phyloP scores from a whole-genome alignment of 2,329 filamentous ascomycete species.

The Microcyclosporella mali region DNA sequence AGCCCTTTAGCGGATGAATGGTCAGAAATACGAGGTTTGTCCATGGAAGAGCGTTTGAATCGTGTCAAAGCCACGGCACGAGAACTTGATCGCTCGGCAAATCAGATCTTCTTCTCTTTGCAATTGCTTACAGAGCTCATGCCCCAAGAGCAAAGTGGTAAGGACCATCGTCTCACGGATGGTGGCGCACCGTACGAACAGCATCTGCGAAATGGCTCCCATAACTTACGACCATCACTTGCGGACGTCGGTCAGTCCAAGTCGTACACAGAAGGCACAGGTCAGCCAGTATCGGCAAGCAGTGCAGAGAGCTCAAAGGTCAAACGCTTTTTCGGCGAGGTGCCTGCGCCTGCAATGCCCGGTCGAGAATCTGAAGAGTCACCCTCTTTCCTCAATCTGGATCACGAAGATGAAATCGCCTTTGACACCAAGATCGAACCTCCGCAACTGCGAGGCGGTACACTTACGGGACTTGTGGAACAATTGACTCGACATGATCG shows the following conservation, averaged over 20 bases:
- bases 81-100: slow-evolving; percentile 78
- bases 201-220: slow-evolving; percentile 25
- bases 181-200: slow-evolving; percentile 28
- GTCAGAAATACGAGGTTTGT: slow-evolving; percentile 84
- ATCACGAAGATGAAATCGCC: slow-evolving; percentile 81
- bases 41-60: slow-evolving; percentile 77
- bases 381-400: slow-evolving; percentile 76
- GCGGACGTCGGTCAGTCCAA: slow-evolving; percentile 54
- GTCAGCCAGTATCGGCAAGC: slow-evolving; percentile 13
- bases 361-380: slow-evolving; percentile 61
- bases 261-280: slow-evolving; percentile 57
- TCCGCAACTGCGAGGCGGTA: slow-evolving; percentile 79
- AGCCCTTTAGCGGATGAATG: slow-evolving; percentile 91
- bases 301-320: slow-evolving; percentile 41
- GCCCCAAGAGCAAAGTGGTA: slow-evolving; percentile 44
- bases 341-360: slow-evolving; percentile 42
- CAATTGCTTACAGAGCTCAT: slow-evolving; percentile 82
- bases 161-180: slow-evolving; percentile 35
- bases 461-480: slow-evolving; percentile 81
- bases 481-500: slow-evolving; percentile 95
- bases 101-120: slow-evolving; percentile 80
- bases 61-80: slow-evolving; percentile 71
- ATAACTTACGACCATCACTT: slow-evolving; percentile 47
- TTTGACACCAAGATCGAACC: slow-evolving; percentile 78
- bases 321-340: slow-evolving; percentile 48